Base-by-base conservation (phyloP, 305 asterid genomes). In the Fraxinus dipetala region DNA sequence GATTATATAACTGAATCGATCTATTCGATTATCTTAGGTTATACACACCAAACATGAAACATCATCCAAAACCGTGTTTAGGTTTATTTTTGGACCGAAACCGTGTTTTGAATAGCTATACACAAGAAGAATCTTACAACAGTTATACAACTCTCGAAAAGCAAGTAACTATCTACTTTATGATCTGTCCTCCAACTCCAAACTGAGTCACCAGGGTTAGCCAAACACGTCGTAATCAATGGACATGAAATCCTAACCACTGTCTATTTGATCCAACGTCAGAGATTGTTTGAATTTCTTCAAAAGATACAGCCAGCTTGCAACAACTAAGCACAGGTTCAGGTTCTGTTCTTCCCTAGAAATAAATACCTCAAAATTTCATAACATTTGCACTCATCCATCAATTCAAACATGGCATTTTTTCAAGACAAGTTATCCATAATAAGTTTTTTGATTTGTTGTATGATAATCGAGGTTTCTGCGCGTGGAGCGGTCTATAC, bases 401-500 rank as follows among this genome's bases (percentile, higher is more conserved):
- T 72, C 72, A 14, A 81, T n/a, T 75, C 16, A 61, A 70, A 87
- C 80, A 92, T 92, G 95, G 85, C 87, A 24, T 6, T 35, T 80
- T 83, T 76, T 18, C 86, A 76, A 31, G 8, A 85, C 28, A 86
- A 48, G 3, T 35, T 75, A 0, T 24, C 84, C 51, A 13, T 82
- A 22, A 13, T 89, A 61, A 20, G 24, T 31, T 69, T 86, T 22
- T 38, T 84, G 11, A 35, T 83, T 22, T 70, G 85, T 4, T 78
- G 83, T 82, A 81, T 77, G 79, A 76, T 86, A 1, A 75, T 75
- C 75, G 85, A 32, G 5, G 93, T 86, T 38, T 84, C 86, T 7
- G 85, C 91, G 14, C 85, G 87, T 1, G 98, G 97, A 16, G 89
- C 94, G 0, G 81, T 93, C 34, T 93, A 93, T 18, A 88, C 86